Evolutionary conservation across 2,329 filamentous ascomycete genomes (phyloP), one percentile per base, ranked within the genome.

Genomic region (Clathrospora elynae): DNA sequence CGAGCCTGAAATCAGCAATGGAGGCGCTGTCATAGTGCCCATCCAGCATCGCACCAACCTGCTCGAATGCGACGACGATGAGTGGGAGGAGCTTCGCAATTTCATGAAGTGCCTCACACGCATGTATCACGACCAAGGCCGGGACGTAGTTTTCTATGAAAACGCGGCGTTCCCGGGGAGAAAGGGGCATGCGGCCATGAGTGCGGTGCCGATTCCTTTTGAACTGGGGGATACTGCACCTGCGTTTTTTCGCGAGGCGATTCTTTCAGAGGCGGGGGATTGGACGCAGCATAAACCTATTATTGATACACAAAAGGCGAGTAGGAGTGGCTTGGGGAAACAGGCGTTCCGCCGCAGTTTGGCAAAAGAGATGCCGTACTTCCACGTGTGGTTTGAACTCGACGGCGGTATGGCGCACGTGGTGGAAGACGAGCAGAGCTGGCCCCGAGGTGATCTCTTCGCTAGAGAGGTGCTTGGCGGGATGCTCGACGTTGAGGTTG

Each of bases 41-140:
- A 83, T 93, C 14, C 83, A 90, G 57, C 93, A 99, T 67, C 85
- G 86, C 37, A 84, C 79, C 16, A 99, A 97, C 67, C 82, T 99
- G 0, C 76, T 99, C n/a, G 92, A 96, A 70, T 99, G 93, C 70
- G 92, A 97, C 70, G 92, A 99, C 64, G 93, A 99, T 65, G 93
- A 99, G 68, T 99, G 95, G 95, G 93, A 99, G 66, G 93, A 99
- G 71, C 86, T 99, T 5, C 87, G 93, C 53, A 99, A 99, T 70
- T 99, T 99, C 67, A 97, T 97, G 92, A 99, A 99, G 75, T 87
- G 84, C 45, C 78, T 99, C 13, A 96, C 87, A 4, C 84, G 92
- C 30, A 87, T 96, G 82, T 99, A 97, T 71, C 90, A 95, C 73
- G 87, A 91, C 29, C 90, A 95, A 69, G 90, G 91, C 8, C 87